A percentile compares a stretch with the other conserved stretches of the same genome.
Conservation (phyloP, 208 protist species). For the Acanthamoeba comandoni region DNA sequence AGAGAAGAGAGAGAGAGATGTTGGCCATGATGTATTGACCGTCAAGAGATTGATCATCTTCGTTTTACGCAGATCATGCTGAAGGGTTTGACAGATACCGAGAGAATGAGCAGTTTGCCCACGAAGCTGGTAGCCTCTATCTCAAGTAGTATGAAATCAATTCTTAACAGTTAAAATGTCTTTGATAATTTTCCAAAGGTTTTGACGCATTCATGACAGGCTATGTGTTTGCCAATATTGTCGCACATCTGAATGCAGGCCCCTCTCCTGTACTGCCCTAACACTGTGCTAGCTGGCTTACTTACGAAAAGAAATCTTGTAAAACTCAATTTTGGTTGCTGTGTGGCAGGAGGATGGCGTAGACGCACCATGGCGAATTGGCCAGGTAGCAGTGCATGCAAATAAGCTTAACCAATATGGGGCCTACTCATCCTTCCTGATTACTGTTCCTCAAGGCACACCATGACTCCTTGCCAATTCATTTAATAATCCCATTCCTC, state of each 20-base stretch:
- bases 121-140: constrained; percentile 12
- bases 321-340: too few species aligned
- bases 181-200: not conserved
- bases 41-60: too few species aligned
- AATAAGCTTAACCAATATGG: constrained; percentile 29
- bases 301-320: too few species aligned
- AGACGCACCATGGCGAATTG: not conserved
- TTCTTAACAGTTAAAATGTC: too few species aligned
- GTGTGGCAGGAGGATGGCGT: not conserved
- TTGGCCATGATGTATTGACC: too few species aligned
- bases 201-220: constrained; percentile 58
- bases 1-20: too few species aligned
- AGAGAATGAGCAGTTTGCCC: constrained; percentile 26
- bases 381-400: not conserved
- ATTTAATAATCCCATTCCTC: too few species aligned
- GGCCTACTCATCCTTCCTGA: not conserved
- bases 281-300: too few species aligned
- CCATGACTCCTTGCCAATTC: too few species aligned
- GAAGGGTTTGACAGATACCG: constrained; percentile 47
- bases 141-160: too few species aligned
- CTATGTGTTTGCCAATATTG: not conserved
- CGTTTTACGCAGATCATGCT: not conserved
- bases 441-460: not conserved
- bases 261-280: too few species aligned
- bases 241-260: too few species aligned